Evolutionary conservation across 495 filamentous ascomycete species (phyloP).

Genomic region (Talaromyces trachyspermus): DNA sequence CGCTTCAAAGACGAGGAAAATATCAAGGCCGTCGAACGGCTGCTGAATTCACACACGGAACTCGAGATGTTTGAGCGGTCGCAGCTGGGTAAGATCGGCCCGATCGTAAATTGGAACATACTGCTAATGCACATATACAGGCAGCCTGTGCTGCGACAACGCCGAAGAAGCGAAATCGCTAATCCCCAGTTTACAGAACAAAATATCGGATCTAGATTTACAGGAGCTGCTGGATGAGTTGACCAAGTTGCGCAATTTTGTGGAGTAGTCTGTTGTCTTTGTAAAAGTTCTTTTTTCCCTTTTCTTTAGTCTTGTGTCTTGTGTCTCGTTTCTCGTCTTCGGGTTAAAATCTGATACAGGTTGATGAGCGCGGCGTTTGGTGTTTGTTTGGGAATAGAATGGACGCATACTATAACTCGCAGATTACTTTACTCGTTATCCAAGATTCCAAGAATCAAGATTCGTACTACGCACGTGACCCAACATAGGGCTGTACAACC

Average conservation of each 20-base stretch:
- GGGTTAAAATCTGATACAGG: no score
- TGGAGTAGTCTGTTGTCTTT: slow-evolving; percentile 24
- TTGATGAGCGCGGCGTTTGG: no score
- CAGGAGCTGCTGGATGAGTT: slow-evolving; percentile 87
- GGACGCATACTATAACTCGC: no score
- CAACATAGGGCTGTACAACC: no score
- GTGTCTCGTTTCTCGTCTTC: no score
- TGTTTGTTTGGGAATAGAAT: no score
- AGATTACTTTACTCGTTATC: no score
- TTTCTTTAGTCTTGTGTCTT: no score
- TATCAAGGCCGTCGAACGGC: slow-evolving; percentile 80
- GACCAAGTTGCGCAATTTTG: slow-evolving; percentile 61
- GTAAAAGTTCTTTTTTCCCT: not conserved
- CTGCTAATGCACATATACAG: slow-evolving; percentile 34
- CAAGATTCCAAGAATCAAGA: no score
- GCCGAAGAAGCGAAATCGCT: slow-evolving; percentile 94
- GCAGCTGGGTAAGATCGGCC: slow-evolving; percentile 65
- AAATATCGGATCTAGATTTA: slow-evolving; percentile 80
- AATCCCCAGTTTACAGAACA: slow-evolving; percentile 81
- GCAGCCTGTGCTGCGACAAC: slow-evolving; percentile 82
- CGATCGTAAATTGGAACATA: not conserved
- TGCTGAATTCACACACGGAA: slow-evolving; percentile 68
- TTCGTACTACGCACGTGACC: no score
- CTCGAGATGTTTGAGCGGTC: slow-evolving; percentile 87
- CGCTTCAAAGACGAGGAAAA: slow-evolving; percentile 93